Base-by-base conservation (phyloP, 139 green algal species). In the Deuterostichococcus epilithicus region DNA sequence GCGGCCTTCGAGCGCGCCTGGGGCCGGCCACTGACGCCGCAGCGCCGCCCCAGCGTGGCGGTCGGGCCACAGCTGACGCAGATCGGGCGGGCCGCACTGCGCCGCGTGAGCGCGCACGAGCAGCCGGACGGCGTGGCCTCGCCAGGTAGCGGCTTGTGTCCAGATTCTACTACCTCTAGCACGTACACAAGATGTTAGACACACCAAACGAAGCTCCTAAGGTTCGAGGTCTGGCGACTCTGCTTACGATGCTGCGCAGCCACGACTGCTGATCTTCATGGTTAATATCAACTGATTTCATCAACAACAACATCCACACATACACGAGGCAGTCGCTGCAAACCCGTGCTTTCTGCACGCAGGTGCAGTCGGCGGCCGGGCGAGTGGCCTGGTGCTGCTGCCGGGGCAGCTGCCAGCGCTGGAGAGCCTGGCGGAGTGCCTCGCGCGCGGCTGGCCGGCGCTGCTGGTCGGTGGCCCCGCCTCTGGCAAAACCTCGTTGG, bases 391-490 rank as follows among this genome's bases (percentile, higher is more conserved):
- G 67, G 78, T 80, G 35, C 81, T 97, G 65, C 85, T 96, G 35
- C 71, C 76, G n/a, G 85, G 81, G 45, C 83, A 91, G 75, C 70
- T 88, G 59, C 82, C 81, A 0, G 78, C 88, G 34, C 86, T 97
- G 72, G 92, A 98, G 84, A 88, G 79, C 34, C 60, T 90, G 30
- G 30, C 70, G 20, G 60, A 75, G 22, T 70, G 63, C 72, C 72
- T 91, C 37, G 65, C 83, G 67, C 81, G 68, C 3, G 82, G 86
- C 34, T 96, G 93, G 91, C 93, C 95, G 88, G 82, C 78, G 68
- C 74, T 96, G 68, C 84, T 96, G 38, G 90, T 95, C 63, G 92
- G 87, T 22, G 70, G 74, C 0, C 3, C 78, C 20, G 83, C 68
- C 2, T 76, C 67, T 20, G 87, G 87, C 30, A 91, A 91, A 76